Evolutionary conservation across 805 yeast genomes (phyloP), one percentile per base, ranked within the genome.

Genomic region (Kuraishia ogatae): DNA sequence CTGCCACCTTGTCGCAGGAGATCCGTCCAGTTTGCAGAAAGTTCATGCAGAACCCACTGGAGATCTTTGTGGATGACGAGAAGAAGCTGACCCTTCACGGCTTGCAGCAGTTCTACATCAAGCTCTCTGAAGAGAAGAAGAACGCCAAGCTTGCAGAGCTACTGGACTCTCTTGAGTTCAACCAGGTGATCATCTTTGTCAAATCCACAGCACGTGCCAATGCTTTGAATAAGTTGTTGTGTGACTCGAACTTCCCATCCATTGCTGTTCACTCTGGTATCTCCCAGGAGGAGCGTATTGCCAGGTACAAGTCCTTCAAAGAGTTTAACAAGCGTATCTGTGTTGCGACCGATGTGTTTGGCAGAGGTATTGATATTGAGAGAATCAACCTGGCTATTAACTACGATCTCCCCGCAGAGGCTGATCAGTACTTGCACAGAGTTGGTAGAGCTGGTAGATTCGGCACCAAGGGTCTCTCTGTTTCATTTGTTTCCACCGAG

Each of bases 391-490:
- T 93, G 72, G 99, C 99, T 59, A 91, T 93, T 79, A 94, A 93
- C 80, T 93, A 93, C 75, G 99, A 93, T 75, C 78, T 93, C 79
- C 97, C 99, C 64, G 79, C 74, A 61, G 97, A 92, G 77, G 97
- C 98, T 61, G 98, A 93, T 74, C 97, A 94, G 75, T 93, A 94
- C 76, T 83, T 93, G 71, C 99, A 93, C 80, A 90, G 99, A 79
- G 99, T 93, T 60, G 99, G 99, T 70, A 91, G 99, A 84, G 99
- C 99, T 63, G 99, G 99, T 77, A 92, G 99, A 82, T 93, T 93
- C 67, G 99, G 99, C 79, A 93, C 99, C 70, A 93, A 93, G 79
- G 99, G 99, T 78, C 84, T 94, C 66, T 96, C 97, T 54, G 81
- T 94, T 57, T 89, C 97, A 48, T 89, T 93, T 61, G 94, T 94